Conservation (phyloP, 1,284 basidiomycete genomes). For the Cryptococcus depauperatus region DNA sequence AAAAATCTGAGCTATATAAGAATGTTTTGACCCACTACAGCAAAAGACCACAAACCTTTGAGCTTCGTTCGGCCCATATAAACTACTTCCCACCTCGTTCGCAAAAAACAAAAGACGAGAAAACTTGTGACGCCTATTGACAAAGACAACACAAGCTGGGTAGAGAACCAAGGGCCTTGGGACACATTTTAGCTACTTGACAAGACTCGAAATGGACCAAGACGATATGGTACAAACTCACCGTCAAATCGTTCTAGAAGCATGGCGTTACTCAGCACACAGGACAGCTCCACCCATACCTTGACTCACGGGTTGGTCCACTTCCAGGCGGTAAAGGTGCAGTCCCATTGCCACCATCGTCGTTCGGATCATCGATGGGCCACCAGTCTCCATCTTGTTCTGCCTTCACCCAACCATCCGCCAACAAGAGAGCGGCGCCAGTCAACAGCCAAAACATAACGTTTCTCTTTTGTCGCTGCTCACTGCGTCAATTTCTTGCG, state of each 20-base stretch:
- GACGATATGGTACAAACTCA: conserved; percentile 4
- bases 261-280: conserved; percentile 1
- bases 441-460: no score
- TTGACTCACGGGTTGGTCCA: conserved; percentile 16
- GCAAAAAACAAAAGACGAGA: conserved; percentile 75
- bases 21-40: no score
- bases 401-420: no score
- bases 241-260: conserved; percentile 29
- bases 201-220: neutral
- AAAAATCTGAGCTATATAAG: conserved; percentile 43
- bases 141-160: conserved; percentile 73
- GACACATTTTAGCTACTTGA: neutral
- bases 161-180: conserved; percentile 54
- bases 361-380: neutral
- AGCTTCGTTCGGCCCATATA: conserved; percentile 90
- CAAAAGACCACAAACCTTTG: conserved; percentile 75
- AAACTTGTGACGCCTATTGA: conserved; percentile 72
- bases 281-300: neutral
- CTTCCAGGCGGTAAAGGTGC: conserved; percentile 14
- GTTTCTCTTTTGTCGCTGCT: no score
- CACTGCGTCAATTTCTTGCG: no score
- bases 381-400: neutral
- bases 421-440: no score
- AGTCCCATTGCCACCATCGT: conserved; percentile 8
- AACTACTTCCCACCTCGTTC: conserved; percentile 77